Evolutionary conservation across 2,329 filamentous ascomycete genomes (phyloP), one percentile per base, ranked within the genome.

Genomic region (Zasmidium cellare): DNA sequence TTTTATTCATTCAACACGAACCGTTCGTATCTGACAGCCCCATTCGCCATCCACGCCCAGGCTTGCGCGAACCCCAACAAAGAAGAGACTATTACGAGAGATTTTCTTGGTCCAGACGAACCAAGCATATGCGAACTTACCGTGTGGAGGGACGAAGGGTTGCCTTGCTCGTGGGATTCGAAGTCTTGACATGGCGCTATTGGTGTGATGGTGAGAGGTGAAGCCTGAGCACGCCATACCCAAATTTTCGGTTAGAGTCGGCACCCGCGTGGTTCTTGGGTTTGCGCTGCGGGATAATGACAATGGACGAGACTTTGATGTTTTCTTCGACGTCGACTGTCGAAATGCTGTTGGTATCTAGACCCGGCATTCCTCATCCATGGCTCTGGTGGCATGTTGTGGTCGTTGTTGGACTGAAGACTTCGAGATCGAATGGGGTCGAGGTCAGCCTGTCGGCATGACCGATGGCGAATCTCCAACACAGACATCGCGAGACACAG

Each of bases 1-100:
- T 38, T 55, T 52, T n/a, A n/a, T n/a, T 45, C 16, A 20, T 49
- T 9, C 14, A 25, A 24, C 47, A n/a, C n/a, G n/a, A n/a, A n/a
- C n/a, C n/a, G n/a, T n/a, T 46, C 18, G 28, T 14, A 7, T 41
- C 31, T 19, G 24, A 52, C 35, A 25, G 12, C 41, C 31, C 20
- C 23, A n/a, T 24, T 57, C 60, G 55, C 48, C 58, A 60, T 56
- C 19, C 35, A 14, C 22, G 58, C 56, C 58, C 51, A 60, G 53
- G 19, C 53, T 63, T 46, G 23, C 44, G 56, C 28, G 53, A 58
- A 41, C 28, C 12, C 25, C 53, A 22, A 23, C 45, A 41, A 18
- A 46, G 28, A 46, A 41, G 35, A 41, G 35, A 41, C 45, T 45
- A 53, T 60, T 63, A 60, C 58, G 50, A 60, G 45, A 59, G 56